A percentile compares a stretch with the other conserved stretches of the same genome.
These are phyloP conservation scores for Neurospora terricola DNA, from an alignment of 495 filamentous ascomycete genomes.

Conservation along the genomic window DNA sequence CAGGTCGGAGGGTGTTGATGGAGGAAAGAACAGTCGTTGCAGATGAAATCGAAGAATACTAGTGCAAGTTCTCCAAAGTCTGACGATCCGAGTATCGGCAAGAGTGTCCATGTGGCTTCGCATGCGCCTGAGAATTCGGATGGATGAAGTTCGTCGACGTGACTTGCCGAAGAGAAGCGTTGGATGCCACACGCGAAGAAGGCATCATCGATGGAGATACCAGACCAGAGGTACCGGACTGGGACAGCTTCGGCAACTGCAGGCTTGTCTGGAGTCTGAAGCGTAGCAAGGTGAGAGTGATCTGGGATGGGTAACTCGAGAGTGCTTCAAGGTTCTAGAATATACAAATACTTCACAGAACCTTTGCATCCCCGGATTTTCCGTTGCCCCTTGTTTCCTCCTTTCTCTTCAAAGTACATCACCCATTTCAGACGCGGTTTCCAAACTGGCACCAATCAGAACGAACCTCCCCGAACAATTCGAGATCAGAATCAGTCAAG, in stretches of 20 bases:
- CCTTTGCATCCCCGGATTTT: neutral
- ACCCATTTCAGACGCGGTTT: neutral
- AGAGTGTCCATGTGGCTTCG: neutral
- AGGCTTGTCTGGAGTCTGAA: neutral
- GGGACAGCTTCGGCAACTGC: neutral
- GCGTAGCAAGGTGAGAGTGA: neutral
- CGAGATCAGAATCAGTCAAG: neutral
- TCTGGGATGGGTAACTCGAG: neutral
- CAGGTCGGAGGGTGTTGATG: neutral
- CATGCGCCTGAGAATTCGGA: neutral
- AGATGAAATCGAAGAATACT: neutral
- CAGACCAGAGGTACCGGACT: neutral
- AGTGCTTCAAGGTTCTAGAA: neutral
- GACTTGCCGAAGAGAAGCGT: neutral
- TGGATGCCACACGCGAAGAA: neutral
- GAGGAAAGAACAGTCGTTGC: neutral
- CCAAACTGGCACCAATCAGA: neutral
- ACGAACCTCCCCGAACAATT: neutral
- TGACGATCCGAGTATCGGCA: neutral
- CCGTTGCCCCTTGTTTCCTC: neutral
- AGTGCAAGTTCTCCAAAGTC: neutral
- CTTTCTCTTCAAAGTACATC: neutral
- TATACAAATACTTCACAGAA: neutral
- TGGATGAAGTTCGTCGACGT: neutral
- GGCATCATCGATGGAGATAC: neutral